Evolutionary conservation across 805 yeast genomes (phyloP), one percentile per base, ranked within the genome.

Genomic region (Torulaspora gathmanii): DNA sequence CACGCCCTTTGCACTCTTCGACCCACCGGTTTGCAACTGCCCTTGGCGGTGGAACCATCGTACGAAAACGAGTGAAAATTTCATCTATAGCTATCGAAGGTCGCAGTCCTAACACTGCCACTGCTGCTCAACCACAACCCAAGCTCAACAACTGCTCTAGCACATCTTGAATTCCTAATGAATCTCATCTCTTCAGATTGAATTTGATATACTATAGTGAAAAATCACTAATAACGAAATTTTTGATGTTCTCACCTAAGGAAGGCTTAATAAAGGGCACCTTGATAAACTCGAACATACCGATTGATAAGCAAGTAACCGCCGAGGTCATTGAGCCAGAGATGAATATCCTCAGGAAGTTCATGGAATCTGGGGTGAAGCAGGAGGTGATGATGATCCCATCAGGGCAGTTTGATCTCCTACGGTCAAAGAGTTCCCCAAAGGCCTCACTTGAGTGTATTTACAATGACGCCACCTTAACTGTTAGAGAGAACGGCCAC

Each of bases 381-480:
- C 82, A 82, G 56, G 83, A 80, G 46, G 65, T 87, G 26, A 78
- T 80, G 8, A 72, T 77, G 56, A 73, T 93, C 39, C 87, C 95
- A 2, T 75, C 83, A 0, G 98, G 97, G 3, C 83, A 82, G 65
- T 73, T 91, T 37, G 85, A 73, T 58, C 71, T 91, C 36, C 74
- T 84, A 13, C 71, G 98, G 39, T 74, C 86, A 1, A 84, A 86
- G 5, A 74, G 73, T 17, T 86, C 95, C 2, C 96, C 96, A 10
- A 87, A 88, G 61, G 90, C 96, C 7, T 89, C 81, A 20, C 71
- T 80, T 28, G 97, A 93, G 64, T 83, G 90, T 56, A 71, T 88
- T 16, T 90, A 80, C 64, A 82, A 79, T 47, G 95, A 87, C 54
- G 90, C 95, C 1, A 79, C 80, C 30, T 80, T 91, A 11, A 70